Conservation (phyloP, 805 yeast genomes). For the Suhomyces sp. region DNA sequence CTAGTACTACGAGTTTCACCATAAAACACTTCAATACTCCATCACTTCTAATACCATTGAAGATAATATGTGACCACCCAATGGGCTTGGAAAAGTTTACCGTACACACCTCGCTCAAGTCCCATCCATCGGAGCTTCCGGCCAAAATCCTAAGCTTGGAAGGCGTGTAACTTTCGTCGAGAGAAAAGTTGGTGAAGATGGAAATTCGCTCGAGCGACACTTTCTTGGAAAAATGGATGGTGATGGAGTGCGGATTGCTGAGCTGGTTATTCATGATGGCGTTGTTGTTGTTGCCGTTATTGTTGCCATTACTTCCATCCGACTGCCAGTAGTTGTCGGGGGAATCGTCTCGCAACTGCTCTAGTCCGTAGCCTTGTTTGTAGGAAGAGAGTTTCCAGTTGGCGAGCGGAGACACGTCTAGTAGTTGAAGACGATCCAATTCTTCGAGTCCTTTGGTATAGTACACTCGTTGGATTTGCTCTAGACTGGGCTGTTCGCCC, state of each 20-base stretch:
- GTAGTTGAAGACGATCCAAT: constrained; percentile 55
- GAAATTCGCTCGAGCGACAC: constrained; percentile 69
- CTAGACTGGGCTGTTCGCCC: constrained; percentile 35
- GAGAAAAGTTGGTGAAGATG: constrained; percentile 62
- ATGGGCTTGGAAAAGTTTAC: constrained; percentile 60
- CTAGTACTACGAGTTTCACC: constrained; percentile 56
- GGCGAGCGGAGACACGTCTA: constrained; percentile 78
- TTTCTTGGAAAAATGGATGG: constrained; percentile 73
- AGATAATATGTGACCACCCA: constrained; percentile 74
- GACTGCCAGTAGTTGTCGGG: constrained; percentile 88
- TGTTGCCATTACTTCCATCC: constrained; percentile 60
- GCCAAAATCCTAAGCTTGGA: constrained; percentile 59
- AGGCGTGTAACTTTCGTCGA: constrained; percentile 95
- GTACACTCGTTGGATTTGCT: constrained; percentile 39
- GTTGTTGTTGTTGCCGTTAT: constrained; percentile 17
- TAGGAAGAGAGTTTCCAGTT: constrained; percentile 79
- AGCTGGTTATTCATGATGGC: constrained; percentile 32
- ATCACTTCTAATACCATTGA: constrained; percentile 53
- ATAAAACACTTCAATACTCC: constrained; percentile 64
- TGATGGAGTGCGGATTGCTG: constrained; percentile 77
- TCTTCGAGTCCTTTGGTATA: constrained; percentile 49
- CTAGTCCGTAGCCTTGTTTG: constrained; percentile 70
- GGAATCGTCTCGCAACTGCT: constrained; percentile 68
- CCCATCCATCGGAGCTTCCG: constrained; percentile 75
- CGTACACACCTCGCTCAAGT: constrained; percentile 62